Conservation (phyloP, 805 yeast genomes). For the Spathaspora sp. region DNA sequence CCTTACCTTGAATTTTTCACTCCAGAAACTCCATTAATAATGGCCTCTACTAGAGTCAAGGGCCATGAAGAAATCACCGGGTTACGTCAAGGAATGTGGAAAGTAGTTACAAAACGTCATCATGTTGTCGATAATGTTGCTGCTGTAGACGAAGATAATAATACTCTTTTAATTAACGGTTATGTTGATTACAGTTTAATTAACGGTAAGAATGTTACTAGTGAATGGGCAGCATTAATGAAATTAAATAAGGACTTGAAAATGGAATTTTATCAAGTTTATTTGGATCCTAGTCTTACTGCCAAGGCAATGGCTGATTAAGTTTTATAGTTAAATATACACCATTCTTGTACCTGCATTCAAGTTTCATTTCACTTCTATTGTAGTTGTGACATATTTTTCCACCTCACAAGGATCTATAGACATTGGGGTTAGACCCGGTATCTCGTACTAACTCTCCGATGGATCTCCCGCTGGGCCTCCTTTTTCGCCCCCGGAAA, state of each 20-base stretch:
- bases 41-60: conserved; percentile 7
- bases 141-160: neutral
- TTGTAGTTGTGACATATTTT: neutral
- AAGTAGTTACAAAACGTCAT: conserved; percentile 9
- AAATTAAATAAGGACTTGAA: conserved; percentile 5
- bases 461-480: neutral
- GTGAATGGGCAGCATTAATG: conserved; percentile 9
- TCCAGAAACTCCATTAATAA: conserved; percentile 5
- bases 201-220: conserved; percentile 7
- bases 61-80: conserved; percentile 7
- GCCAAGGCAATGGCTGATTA: conserved; percentile 5
- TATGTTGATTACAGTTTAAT: conserved; percentile 10
- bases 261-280: conserved; percentile 11
- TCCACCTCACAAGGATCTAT: neutral
- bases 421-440: neutral
- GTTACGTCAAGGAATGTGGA: conserved; percentile 12
- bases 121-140: conserved; percentile 11
- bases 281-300: conserved; percentile 8
- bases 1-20: conserved; percentile 9
- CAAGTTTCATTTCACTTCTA: too few species aligned
- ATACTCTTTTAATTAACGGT: conserved; percentile 8
- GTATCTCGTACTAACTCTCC: neutral
- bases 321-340: neutral
- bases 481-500: neutral
- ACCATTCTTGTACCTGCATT: neutral